phyloP scores from a whole-genome alignment of 2,329 filamentous ascomycete genomes.

The Ceratocystis cacaofunesta region DNA sequence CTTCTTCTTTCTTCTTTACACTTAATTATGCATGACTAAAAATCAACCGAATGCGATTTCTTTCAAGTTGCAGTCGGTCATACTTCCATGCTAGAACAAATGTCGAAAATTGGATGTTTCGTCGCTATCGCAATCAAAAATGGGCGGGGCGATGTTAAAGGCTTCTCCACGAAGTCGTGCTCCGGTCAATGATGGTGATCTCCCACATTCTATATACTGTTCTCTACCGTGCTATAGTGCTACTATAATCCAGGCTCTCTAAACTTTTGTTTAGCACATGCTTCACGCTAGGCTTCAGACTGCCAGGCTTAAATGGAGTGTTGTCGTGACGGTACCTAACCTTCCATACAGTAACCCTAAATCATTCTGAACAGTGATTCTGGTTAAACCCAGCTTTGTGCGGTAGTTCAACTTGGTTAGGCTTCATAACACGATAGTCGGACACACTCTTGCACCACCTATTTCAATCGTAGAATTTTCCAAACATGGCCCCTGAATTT shows the following conservation, averaged over 20 bases:
- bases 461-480: not conserved
- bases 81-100: conserved; percentile 42
- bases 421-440: too few species aligned
- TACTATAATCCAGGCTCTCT: too few species aligned
- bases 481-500: conserved; percentile 3
- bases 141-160: not conserved
- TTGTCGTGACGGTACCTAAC: too few species aligned
- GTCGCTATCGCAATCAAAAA: conserved; percentile 5
- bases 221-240: not conserved
- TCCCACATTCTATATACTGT: not conserved
- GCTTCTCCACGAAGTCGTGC: not conserved
- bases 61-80: conserved; percentile 40
- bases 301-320: too few species aligned
- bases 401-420: too few species aligned
- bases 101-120: conserved; percentile 15
- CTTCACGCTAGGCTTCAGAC: too few species aligned
- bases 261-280: too few species aligned
- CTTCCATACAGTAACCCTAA: too few species aligned
- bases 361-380: too few species aligned
- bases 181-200: conserved; percentile 10
- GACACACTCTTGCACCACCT: too few species aligned
- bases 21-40: conserved; percentile 40
- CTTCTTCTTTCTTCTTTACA: conserved; percentile 28
- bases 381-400: too few species aligned
- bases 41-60: conserved; percentile 41